Percentiles rank a stretch among this genome's conserved stretches.
Conservation (phyloP, 441 rosid species). For the Gossypium davidsonii region DNA sequence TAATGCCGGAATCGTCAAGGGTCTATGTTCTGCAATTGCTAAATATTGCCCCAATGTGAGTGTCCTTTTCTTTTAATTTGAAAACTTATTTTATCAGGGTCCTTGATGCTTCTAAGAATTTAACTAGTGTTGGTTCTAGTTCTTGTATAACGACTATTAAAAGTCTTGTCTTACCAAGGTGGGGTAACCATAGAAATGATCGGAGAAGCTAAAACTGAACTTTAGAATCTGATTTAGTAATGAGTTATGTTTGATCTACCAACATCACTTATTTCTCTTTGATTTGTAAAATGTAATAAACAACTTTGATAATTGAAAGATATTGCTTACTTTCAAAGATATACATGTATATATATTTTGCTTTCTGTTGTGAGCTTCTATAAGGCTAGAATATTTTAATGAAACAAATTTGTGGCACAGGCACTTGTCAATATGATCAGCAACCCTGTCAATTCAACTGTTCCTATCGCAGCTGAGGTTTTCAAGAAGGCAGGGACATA, state of each 20-base stretch:
- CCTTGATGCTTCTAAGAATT: not conserved
- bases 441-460: slow-evolving; percentile 96
- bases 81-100: not conserved
- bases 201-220: not conserved
- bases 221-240: not conserved
- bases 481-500: slow-evolving; percentile 91
- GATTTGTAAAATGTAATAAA: not conserved
- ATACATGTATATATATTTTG: too few relatives aligned
- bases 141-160: not conserved
- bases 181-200: slow-evolving; percentile 3
- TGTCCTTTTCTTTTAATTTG: not conserved
- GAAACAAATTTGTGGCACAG: slow-evolving; percentile 30
- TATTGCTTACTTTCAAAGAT: not conserved
- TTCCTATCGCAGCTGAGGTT: slow-evolving; percentile 89
- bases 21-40: slow-evolving; percentile 57
- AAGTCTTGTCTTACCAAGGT: not conserved
- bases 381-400: not conserved
- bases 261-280: not conserved
- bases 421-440: slow-evolving; percentile 91
- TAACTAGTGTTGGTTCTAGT: not conserved
- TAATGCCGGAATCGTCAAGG: slow-evolving; percentile 89
- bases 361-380: not conserved
- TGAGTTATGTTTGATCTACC: not conserved
- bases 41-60: slow-evolving; percentile 86
- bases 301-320: not conserved